Conservation (phyloP, 2,329 filamentous ascomycete genomes). For the Tolypocladium sp. region DNA sequence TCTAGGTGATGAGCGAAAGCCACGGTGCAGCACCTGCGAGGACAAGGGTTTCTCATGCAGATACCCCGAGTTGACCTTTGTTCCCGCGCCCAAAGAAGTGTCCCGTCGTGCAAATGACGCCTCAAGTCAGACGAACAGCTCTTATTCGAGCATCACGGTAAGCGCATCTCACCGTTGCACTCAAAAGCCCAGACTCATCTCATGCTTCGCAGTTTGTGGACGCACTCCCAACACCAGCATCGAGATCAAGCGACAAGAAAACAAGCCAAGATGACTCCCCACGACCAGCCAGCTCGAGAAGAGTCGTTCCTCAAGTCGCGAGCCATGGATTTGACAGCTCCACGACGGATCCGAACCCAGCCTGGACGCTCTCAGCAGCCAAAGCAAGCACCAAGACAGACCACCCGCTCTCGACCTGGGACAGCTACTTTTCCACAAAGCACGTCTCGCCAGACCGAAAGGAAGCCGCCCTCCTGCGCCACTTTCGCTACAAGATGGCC, state of each 20-base stretch:
- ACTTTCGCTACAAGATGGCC: conserved; percentile 11
- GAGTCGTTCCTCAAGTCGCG: neutral
- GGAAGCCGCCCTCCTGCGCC: conserved; percentile 7
- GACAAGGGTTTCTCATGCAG: neutral
- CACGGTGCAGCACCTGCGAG: neutral
- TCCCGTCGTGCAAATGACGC: neutral
- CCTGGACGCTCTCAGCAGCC: neutral
- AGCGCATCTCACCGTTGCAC: neutral
- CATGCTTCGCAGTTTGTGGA: neutral
- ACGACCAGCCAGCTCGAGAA: neutral
- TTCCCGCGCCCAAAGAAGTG: neutral
- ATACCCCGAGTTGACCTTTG: neutral
- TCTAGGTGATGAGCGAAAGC: neutral
- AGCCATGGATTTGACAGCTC: neutral
- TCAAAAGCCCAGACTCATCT: conserved; percentile 10
- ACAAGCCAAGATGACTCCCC: neutral
- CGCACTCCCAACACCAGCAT: neutral
- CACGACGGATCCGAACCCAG: neutral
- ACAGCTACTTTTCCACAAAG: conserved; percentile 8
- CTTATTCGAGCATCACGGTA: neutral
- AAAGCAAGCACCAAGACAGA: neutral
- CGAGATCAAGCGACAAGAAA: neutral
- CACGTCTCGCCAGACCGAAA: conserved; percentile 1
- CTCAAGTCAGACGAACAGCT: neutral
- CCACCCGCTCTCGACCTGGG: conserved; percentile 6